These are phyloP conservation scores for Neurospora intermedia DNA, from an alignment of 495 filamentous ascomycete genomes.

Conservation along the genomic window DNA sequence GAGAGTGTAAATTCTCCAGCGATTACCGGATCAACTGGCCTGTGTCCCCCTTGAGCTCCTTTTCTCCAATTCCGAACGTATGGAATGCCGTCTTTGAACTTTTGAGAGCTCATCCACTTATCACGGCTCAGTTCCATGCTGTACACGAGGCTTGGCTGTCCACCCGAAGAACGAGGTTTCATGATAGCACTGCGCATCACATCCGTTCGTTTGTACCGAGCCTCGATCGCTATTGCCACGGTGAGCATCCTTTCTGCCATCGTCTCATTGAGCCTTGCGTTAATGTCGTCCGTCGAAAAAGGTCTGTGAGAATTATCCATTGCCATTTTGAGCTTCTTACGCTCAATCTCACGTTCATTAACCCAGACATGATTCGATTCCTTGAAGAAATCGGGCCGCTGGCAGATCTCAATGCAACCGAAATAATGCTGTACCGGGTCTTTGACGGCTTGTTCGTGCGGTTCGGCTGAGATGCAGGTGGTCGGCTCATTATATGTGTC, in stretches of 20 bases:
- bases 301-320: background rate
- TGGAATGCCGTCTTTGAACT: background rate
- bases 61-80: background rate
- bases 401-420: slow-evolving; percentile 21
- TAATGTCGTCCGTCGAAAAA: background rate
- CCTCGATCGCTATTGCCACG: slow-evolving; percentile 9
- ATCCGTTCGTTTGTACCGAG: slow-evolving; percentile 10
- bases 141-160: background rate
- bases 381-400: slow-evolving; percentile 14
- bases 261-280: background rate
- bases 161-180: background rate
- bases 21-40: background rate
- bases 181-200: slow-evolving; percentile 12
- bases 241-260: slow-evolving; percentile 9
- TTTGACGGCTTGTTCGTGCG: slow-evolving; percentile 5
- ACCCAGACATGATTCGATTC: slow-evolving; percentile 8
- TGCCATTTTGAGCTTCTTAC: background rate
- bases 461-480: background rate
- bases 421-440: slow-evolving; percentile 22
- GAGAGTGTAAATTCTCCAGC: background rate
- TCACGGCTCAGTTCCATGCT: background rate
- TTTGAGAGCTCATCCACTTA: background rate
- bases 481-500: background rate
- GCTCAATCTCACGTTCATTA: slow-evolving; percentile 3
- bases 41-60: background rate